Percentiles rank a stretch among this genome's conserved stretches.
Conservation (phyloP, 2,329 filamentous ascomycete species). For the Hypoxylon sp. region DNA sequence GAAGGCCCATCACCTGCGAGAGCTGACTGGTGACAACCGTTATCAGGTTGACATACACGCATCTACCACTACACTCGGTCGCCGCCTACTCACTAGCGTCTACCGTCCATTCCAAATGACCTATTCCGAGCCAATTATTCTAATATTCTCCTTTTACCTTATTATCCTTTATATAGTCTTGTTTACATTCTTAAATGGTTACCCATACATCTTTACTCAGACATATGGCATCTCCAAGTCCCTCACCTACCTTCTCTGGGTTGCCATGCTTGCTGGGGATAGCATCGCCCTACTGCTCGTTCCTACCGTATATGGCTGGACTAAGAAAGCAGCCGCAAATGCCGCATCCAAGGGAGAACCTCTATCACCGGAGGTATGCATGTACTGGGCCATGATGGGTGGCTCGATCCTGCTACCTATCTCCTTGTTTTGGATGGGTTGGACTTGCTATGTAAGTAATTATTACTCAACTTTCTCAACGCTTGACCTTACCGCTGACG, state of each 20-base stretch:
- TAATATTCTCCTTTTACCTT: slow-evolving; percentile 61
- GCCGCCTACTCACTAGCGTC: slow-evolving; percentile 42
- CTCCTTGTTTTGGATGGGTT: slow-evolving; percentile 62
- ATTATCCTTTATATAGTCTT: slow-evolving; percentile 63
- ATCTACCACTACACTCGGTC: slow-evolving; percentile 1
- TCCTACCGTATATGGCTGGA: slow-evolving; percentile 47
- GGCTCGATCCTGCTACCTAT: slow-evolving; percentile 57
- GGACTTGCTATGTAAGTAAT: slow-evolving; percentile 52
- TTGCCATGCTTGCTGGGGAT: slow-evolving; percentile 57
- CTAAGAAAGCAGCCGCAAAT: slow-evolving; percentile 44
- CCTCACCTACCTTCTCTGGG: slow-evolving; percentile 57
- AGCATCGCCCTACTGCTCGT: slow-evolving; percentile 48
- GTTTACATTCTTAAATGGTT: slow-evolving; percentile 64
- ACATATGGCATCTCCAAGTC: slow-evolving; percentile 57
- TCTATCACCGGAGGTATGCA: slow-evolving; percentile 52
- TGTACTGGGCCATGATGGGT: slow-evolving; percentile 57
- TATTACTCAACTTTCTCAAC: not conserved
- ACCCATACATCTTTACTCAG: slow-evolving; percentile 59
- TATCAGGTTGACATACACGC: not conserved
- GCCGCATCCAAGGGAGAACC: slow-evolving; percentile 11
- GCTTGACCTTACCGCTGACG: not conserved
- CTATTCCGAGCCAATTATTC: slow-evolving; percentile 54
- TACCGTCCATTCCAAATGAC: slow-evolving; percentile 52
- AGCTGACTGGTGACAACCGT: not conserved
- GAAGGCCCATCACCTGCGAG: not conserved